Evolutionary conservation across 2,329 filamentous ascomycete species (phyloP), one percentile per base, ranked within the genome.

Genomic region (Furcasterigmium furcatum): DNA sequence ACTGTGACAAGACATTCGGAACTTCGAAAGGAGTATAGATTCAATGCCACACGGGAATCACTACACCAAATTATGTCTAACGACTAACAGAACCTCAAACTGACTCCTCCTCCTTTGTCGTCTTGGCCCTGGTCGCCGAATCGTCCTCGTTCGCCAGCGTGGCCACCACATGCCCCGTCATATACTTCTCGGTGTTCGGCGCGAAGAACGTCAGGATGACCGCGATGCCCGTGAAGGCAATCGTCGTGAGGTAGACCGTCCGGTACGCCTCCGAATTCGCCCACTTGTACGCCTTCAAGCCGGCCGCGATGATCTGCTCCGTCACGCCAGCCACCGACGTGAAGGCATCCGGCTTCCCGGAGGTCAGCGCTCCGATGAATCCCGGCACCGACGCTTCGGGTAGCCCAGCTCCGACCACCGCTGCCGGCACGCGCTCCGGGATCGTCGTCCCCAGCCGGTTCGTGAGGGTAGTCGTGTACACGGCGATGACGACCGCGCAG

Each of bases 241-340:
- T 47, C 51, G 60, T 68, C 1, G 61, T 60, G 2, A 70, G 47
- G 27, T 67, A 72, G 0, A 73, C 66, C 2, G 68, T 69, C 46
- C 64, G 58, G 49, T 68, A 69, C 6, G 67, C 65, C 32, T 68
- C 60, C 1, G 65, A 55, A 41, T 66, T 66, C 6, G 67, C 69
- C 5, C 16, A n/a, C 32, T 35, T n/a, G 18, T 32, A 41, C n/a
- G 52, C 55, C 1, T 63, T 60, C 18, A 70, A 44, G 5, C 60
- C 64, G 4, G 44, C 50, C 2, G 50, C 46, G 1, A 68, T 65
- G 0, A 63, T 61, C 3, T 53, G 55, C 14, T 61, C 52, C 4
- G 70, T 57, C 0, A 53, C 50, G 2, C 54, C 52, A 2, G 60
- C 65, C 24, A 70, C 45, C 3, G 62, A 61, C 0, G 62, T 52